Conservation (phyloP, 257 asterid species). For the Petrea volubilis region DNA sequence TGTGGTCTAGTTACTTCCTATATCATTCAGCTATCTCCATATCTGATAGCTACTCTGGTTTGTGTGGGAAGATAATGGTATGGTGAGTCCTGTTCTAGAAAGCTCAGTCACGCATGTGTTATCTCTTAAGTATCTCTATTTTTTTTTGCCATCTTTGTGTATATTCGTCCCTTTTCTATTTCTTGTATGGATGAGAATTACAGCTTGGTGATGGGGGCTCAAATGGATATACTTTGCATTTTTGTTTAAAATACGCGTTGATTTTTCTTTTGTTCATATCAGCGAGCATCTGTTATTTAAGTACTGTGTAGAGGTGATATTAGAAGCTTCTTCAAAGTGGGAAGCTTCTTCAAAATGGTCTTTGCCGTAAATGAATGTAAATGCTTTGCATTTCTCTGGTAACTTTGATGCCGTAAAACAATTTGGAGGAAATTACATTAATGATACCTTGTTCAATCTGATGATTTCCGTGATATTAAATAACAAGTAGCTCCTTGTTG, state of each 20-base stretch:
- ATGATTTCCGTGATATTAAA: conserved; percentile 1
- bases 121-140: neutral
- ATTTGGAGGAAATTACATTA: neutral
- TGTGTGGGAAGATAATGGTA: neutral
- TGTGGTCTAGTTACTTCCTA: no score
- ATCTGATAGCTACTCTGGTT: neutral
- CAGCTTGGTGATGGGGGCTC: neutral
- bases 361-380: neutral
- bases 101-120: neutral
- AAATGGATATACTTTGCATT: neutral
- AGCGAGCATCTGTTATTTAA: neutral
- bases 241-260: neutral
- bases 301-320: neutral
- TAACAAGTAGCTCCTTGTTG: conserved; percentile 27
- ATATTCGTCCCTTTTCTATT: neutral
- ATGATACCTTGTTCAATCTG: neutral
- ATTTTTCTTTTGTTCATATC: neutral
- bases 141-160: neutral
- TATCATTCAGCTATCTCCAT: neutral
- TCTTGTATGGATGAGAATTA: neutral
- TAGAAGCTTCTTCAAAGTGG: no score
- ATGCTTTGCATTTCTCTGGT: neutral
- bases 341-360: neutral
- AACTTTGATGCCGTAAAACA: neutral
- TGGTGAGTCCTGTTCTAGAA: neutral